Conservation (phyloP, 129 eudicot species). For the Artemisia argyi region DNA sequence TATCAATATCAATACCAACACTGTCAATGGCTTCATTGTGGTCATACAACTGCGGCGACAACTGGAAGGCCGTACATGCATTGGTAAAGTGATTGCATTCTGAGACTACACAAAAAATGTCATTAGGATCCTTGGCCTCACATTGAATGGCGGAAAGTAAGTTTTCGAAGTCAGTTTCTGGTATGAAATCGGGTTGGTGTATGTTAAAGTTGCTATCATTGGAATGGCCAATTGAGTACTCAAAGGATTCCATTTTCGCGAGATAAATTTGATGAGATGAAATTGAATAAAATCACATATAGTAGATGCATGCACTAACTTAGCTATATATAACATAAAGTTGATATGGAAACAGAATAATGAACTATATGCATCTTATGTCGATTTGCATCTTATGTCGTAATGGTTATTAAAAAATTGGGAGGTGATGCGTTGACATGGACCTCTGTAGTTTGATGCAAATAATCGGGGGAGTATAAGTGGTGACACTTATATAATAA, state of each 20-base stretch:
- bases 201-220: slow-evolving; percentile 21
- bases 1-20: background rate
- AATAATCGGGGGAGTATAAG: too few relatives aligned
- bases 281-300: background rate
- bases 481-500: too few relatives aligned
- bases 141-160: slow-evolving; percentile 51
- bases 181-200: slow-evolving; percentile 40
- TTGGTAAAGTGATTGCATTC: slow-evolving; percentile 40
- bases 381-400: slow-evolving; percentile 13
- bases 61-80: slow-evolving; percentile 24
- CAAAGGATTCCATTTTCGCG: background rate
- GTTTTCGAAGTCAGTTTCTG: slow-evolving; percentile 50
- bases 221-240: slow-evolving; percentile 15
- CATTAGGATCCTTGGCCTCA: slow-evolving; percentile 35
- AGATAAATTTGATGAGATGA: background rate
- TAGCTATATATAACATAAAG: background rate
- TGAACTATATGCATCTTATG: background rate
- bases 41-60: slow-evolving; percentile 19
- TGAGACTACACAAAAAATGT: slow-evolving; percentile 29
- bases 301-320: background rate
- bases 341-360: slow-evolving; percentile 18
- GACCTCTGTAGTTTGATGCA: background rate
- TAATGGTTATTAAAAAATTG: slow-evolving; percentile 13
- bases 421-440: slow-evolving; percentile 16
- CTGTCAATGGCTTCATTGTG: background rate